phyloP scores from a whole-genome alignment of 1,284 basidiomycete genomes.

The Hemileia vastatrix region DNA sequence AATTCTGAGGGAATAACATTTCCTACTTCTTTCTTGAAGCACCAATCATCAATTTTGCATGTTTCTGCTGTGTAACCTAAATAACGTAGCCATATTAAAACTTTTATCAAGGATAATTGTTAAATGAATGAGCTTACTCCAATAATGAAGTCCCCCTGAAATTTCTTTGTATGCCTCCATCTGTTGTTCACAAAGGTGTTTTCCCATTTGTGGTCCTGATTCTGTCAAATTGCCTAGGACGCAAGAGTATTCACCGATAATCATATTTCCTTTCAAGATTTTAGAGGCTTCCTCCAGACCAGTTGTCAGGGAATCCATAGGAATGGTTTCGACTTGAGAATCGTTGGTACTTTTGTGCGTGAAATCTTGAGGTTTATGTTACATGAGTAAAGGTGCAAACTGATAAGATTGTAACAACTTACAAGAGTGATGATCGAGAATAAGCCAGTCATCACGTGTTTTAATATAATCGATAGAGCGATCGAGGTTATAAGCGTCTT shows the following conservation, averaged over 20 bases:
- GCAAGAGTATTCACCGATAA: conserved; percentile 51
- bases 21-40: background rate
- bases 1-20: background rate
- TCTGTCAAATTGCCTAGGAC: background rate
- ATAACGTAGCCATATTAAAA: background rate
- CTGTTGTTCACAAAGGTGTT: background rate
- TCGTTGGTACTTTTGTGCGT: conserved; percentile 49
- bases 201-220: conserved; percentile 25
- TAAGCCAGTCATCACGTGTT: conserved; percentile 57
- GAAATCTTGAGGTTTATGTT: conserved; percentile 50
- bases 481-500: conserved; percentile 61
- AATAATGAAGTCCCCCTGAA: background rate
- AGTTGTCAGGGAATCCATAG: conserved; percentile 46
- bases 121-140: background rate
- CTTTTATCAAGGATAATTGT: background rate
- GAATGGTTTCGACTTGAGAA: conserved; percentile 31
- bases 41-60: background rate
- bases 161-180: background rate
- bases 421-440: conserved; percentile 64
- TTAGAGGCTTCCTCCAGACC: conserved; percentile 47
- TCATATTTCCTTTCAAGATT: conserved; percentile 53
- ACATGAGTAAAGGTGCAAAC: conserved; percentile 54
- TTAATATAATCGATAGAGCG: conserved; percentile 54
- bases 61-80: conserved; percentile 2
- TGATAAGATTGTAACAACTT: no score